Base-by-base conservation (phyloP, 257 asterid genomes). In the Coffea canephora region DNA sequence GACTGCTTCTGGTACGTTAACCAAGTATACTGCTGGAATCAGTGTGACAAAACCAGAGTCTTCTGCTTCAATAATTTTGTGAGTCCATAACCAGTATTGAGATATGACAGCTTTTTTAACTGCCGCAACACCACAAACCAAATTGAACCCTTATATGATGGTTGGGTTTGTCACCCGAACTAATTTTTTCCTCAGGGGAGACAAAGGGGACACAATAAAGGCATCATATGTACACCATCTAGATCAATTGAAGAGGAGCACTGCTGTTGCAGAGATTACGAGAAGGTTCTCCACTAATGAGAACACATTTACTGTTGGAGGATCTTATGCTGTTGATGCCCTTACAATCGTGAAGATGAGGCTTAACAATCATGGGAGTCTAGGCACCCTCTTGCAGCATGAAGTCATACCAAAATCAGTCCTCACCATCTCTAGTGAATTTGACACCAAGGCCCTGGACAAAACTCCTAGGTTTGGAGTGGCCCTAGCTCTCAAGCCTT, bases 11-110 rank as follows among this genome's bases (percentile, higher is more conserved):
- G 90, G 91, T 71, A 84, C 90, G 79, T 79, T 94, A 52, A 86
- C 92, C 6, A 94, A 94, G 79, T 94, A 94, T 87, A 92, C 87
- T n/a, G 97, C 94, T 5, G 97, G 97, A 76, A 80, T 94, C 80
- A 86, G 92, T 67, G 85, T 94, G 77, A 90, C 90, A 66, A 91
- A 91, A 82, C 95, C 93, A 57, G 95, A 93, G 39, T 89, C 96
- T 8, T 86, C 91, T 84, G 96, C 91, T 77, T 89, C 98, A 5
- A 82, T 92, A 73, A 88, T 91, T 84, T 74, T 91, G 97, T 93
- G 85, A 90, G 97, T 85, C 71, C 73, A 18, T 45, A 43, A 19
- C 74, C 12, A 21, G 45, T 65, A 5, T 52, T 12, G 14, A 19
- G 0, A 31, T 66, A 1, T 62, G 19, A 48, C 68, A 39, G 3